phyloP scores from a whole-genome alignment of 805 yeast species.

The Saturnispora hagleri region DNA sequence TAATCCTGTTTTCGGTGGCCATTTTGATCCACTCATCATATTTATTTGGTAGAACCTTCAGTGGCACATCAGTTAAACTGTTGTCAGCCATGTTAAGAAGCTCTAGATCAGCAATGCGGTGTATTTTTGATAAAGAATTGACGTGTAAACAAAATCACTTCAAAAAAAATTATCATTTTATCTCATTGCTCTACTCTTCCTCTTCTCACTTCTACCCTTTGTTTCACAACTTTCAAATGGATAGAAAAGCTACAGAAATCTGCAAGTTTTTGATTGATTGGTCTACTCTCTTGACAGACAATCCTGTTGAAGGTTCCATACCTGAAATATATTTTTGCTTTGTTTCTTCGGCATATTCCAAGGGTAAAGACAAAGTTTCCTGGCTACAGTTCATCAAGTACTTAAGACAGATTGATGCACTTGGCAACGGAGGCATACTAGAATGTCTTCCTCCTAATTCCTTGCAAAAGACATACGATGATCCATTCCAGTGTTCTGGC shows the following conservation, averaged over 20 bases:
- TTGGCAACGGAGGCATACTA: slow-evolving; percentile 18
- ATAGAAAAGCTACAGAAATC: slow-evolving; percentile 24
- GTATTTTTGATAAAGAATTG: not conserved
- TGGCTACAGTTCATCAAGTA: slow-evolving; percentile 27
- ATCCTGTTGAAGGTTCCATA: slow-evolving; percentile 26
- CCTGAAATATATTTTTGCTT: slow-evolving; percentile 26
- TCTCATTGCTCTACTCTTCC: slow-evolving; percentile 1
- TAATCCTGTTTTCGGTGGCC: slow-evolving; percentile 79
- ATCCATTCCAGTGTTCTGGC: slow-evolving; percentile 23
- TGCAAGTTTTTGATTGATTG: slow-evolving; percentile 25
- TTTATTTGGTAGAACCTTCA: slow-evolving; percentile 31
- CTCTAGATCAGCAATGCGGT: not conserved
- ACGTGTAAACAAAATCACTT: not conserved
- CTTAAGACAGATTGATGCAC: slow-evolving; percentile 17
- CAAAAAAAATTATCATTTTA: not conserved
- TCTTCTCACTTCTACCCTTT: not conserved
- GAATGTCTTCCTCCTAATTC: slow-evolving; percentile 21
- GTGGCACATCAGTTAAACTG: not conserved
- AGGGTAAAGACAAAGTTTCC: slow-evolving; percentile 27
- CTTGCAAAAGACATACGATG: slow-evolving; percentile 17
- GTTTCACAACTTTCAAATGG: slow-evolving; percentile 12
- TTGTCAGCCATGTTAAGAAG: not conserved
- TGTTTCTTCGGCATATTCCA: slow-evolving; percentile 23
- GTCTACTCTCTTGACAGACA: slow-evolving; percentile 22
- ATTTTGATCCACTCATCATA: slow-evolving; percentile 77